Evolutionary conservation across 176 grass and related monocot species (phyloP).

Genomic region (Carex kokanica): DNA sequence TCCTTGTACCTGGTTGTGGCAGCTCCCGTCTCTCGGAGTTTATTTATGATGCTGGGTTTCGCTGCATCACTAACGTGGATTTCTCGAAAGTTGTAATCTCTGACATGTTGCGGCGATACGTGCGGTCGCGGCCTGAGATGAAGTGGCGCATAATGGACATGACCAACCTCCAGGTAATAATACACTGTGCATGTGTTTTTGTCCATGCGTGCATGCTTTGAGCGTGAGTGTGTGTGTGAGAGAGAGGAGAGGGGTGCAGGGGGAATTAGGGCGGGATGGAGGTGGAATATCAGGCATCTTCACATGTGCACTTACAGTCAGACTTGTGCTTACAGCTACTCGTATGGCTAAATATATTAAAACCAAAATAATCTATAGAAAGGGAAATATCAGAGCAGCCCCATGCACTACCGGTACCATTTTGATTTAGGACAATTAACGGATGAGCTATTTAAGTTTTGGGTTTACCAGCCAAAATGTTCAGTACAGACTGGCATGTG

Average conservation of each 20-base stretch:
- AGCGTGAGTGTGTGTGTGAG: background rate
- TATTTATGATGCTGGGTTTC: slow-evolving; percentile 80
- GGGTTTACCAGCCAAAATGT: slow-evolving; percentile 5
- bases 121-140: slow-evolving; percentile 78
- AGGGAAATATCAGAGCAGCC: background rate
- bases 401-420: background rate
- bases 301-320: background rate
- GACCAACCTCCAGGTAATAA: slow-evolving; percentile 70
- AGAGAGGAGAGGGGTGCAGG: background rate
- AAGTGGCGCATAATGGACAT: slow-evolving; percentile 97
- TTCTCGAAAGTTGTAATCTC: slow-evolving; percentile 83
- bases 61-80: slow-evolving; percentile 76
- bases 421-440: background rate
- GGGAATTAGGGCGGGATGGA: no score
- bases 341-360: background rate
- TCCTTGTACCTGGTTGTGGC: slow-evolving; percentile 85
- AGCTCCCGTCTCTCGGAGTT: slow-evolving; percentile 73
- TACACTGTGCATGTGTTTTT: background rate
- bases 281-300: background rate
- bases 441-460: background rate
- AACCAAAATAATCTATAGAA: background rate
- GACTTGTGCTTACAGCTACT: background rate
- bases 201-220: background rate
- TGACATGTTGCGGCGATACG: slow-evolving; percentile 79
- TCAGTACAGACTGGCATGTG: background rate